phyloP scores from a whole-genome alignment of 164 flowering plant species.

The Cinnamomum micranthum region DNA sequence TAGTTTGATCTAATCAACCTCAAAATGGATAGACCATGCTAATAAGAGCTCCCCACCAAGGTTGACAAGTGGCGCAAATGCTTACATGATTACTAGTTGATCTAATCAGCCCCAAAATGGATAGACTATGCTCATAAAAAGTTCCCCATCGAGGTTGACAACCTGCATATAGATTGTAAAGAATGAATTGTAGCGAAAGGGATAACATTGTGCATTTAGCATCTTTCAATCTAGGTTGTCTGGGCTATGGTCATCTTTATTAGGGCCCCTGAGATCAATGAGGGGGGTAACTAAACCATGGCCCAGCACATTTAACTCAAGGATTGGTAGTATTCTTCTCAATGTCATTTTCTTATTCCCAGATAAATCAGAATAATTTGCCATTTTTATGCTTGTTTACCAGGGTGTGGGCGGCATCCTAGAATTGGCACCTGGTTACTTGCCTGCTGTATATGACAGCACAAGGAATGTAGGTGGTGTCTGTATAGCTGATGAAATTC shows the following conservation, averaged over 20 bases:
- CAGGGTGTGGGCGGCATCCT: slow-evolving; percentile 92
- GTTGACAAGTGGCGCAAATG: background rate
- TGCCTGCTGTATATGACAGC: slow-evolving; percentile 59
- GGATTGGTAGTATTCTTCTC: background rate
- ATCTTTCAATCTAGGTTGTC: background rate
- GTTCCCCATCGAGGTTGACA: background rate
- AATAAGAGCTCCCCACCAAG: background rate
- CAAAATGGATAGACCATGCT: background rate
- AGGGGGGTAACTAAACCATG: background rate
- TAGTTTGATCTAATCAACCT: background rate
- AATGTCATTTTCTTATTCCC: background rate
- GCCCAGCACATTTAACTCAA: background rate
- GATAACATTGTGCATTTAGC: background rate
- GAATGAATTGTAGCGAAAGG: background rate
- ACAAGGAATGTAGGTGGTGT: slow-evolving; percentile 83
- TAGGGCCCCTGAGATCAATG: background rate
- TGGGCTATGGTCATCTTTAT: background rate
- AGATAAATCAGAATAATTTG: background rate
- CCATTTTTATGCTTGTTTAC: background rate
- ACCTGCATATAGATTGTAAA: background rate
- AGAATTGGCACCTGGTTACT: slow-evolving; percentile 84
- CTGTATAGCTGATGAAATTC: slow-evolving; percentile 91
- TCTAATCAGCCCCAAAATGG: background rate
- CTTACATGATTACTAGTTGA: too few species aligned
- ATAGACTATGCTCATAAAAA: background rate